Evolutionary conservation across 495 filamentous ascomycete species (phyloP), one percentile per base, ranked within the genome.

Genomic region (Haplographium delicatum): DNA sequence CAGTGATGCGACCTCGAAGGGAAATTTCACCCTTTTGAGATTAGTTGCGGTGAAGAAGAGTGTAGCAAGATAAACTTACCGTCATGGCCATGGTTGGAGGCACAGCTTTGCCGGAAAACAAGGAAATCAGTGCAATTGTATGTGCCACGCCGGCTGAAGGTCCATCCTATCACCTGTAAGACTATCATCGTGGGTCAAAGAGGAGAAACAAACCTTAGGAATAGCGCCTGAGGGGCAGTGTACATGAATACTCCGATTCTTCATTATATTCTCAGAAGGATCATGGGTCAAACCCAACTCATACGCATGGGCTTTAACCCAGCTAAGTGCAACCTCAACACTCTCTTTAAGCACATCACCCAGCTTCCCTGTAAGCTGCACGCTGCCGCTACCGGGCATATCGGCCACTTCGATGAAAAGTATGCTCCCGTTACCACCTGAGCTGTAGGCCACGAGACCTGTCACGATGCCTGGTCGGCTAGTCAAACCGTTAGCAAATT

Each of bases 281-380:
- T 86, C 80, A 41, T 79, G 73, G 3, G 89, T 89, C 42, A 99
- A 68, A 10, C 90, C 90, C 15, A 99, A 79, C 60, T 91, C 88
- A 60, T 83, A 96, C 2, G 93, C 91, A 65, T 97, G 93, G 18
- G 89, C 87, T 68, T 96, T 95, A 27, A 99, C 93, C 93, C 93
- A 97, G 22, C 44, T 74, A 30, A 97, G 75, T 19, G 93, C 93
- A 18, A 99, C 93, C 64, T 97, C 91, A 33, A 96, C 94, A 54
- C 84, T 89, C 68, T 99, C 93, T 70, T 96, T 96, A 34, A 99
- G 80, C 16, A 97, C 93, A 63, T 95, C 90, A 50, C 93, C 94
- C n/a, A 99, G 81, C 62, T 95, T 99, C 40, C 93, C 93, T 13
- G 93, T 99, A n/a, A 97, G 80, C 69, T 96, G 91, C 39, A 99